phyloP scores from a whole-genome alignment of 2,329 filamentous ascomycete species.

The Xylariaceae sp. region DNA sequence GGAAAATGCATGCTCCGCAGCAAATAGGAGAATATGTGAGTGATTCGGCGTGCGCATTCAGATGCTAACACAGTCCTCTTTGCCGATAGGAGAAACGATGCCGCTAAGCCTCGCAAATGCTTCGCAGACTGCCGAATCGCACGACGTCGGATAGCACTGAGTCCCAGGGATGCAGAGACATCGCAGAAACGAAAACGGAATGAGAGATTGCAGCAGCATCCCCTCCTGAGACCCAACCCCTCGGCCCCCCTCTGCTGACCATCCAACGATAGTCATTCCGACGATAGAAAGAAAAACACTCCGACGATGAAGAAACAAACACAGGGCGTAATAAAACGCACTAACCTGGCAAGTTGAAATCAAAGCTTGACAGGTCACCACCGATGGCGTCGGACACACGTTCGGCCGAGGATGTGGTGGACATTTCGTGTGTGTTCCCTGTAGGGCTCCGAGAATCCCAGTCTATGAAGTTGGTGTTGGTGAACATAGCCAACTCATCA shows the following conservation, averaged over 20 bases:
- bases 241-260: not conserved
- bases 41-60: not conserved
- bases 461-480: constrained; percentile 77
- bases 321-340: constrained; percentile 10
- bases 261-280: not conserved
- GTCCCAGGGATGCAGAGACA: constrained; percentile 1
- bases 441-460: constrained; percentile 48
- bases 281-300: not conserved
- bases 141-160: constrained; percentile 2
- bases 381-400: constrained; percentile 19
- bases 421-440: constrained; percentile 20
- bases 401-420: constrained; percentile 24
- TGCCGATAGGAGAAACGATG: constrained; percentile 1
- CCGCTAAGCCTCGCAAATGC: constrained; percentile 1
- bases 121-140: constrained; percentile 10
- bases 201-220: not conserved
- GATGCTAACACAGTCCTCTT: not conserved
- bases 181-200: constrained; percentile 2
- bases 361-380: constrained; percentile 25
- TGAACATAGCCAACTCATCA: constrained; percentile 71
- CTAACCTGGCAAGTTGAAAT: constrained; percentile 31
- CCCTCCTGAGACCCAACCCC: too few species aligned
- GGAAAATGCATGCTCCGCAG: constrained; percentile 8
- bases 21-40: constrained; percentile 10
- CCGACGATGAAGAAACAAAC: not conserved